These are phyloP conservation scores for Xerocomellus dryophilus DNA, from an alignment of 768 basidiomycete species.

Conservation along the genomic window DNA sequence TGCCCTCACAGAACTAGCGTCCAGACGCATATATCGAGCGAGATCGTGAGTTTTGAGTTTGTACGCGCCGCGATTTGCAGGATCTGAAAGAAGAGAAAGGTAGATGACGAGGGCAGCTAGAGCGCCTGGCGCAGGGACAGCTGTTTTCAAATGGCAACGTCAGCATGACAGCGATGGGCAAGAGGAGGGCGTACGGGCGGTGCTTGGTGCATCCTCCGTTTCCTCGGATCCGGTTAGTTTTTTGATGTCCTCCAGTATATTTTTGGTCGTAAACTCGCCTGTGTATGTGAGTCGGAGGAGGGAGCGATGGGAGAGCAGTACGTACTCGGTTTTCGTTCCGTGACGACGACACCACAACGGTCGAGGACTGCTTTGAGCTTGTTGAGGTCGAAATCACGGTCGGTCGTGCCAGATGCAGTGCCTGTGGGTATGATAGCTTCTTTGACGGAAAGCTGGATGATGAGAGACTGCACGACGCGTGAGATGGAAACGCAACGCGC, in stretches of 20 bases:
- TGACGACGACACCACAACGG: constrained; percentile 85
- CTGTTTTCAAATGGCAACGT: constrained; percentile 36
- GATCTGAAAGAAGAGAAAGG: constrained; percentile 73
- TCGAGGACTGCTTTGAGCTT: constrained; percentile 87
- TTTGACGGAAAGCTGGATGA: constrained; percentile 97
- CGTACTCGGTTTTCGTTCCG: constrained; percentile 85
- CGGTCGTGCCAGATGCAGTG: constrained; percentile 67
- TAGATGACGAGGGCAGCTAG: constrained; percentile 81
- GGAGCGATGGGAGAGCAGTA: background rate
- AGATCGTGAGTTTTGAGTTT: constrained; percentile 85
- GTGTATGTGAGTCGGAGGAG: background rate
- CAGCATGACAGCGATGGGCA: background rate
- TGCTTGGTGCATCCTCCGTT: constrained; percentile 16
- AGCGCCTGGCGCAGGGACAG: constrained; percentile 72
- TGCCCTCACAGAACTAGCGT: constrained; percentile 90
- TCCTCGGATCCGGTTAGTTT: constrained; percentile 34
- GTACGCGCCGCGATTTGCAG: constrained; percentile 77
- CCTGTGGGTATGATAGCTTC: constrained; percentile 84
- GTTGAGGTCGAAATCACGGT: constrained; percentile 82
- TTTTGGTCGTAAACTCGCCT: constrained; percentile 86
- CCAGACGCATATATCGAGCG: constrained; percentile 91
- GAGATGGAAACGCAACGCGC: background rate
- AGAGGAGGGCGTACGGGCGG: constrained; percentile 7
- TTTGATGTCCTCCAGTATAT: constrained; percentile 74
- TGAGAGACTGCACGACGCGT: constrained; percentile 60